Evolutionary conservation across 2,329 filamentous ascomycete genomes (phyloP).

Genomic region (Cladosporium sp.): DNA sequence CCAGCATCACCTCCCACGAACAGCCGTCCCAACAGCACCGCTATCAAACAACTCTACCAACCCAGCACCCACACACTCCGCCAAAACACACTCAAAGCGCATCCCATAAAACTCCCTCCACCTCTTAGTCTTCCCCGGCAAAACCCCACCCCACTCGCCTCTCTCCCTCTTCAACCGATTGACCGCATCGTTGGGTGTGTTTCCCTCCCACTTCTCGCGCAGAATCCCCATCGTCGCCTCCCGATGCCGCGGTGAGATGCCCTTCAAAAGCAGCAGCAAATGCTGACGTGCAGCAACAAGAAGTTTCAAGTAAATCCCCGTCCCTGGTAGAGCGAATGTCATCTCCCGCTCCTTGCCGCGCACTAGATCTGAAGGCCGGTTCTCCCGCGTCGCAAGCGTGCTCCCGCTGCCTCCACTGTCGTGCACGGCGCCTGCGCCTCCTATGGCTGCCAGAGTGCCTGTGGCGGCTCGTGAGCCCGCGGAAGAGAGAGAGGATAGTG

Average conservation of each 20-base stretch:
- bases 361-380: conserved; percentile 11
- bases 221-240: conserved; percentile 62
- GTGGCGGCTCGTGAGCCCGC: conserved; percentile 62
- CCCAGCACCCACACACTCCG: conserved; percentile 66
- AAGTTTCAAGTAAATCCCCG: conserved; percentile 64
- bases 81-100: conserved; percentile 66
- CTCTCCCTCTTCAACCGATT: conserved; percentile 49
- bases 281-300: conserved; percentile 59
- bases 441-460: conserved; percentile 65
- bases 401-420: conserved; percentile 55
- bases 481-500: conserved; percentile 50
- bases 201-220: conserved; percentile 68
- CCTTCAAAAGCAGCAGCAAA: conserved; percentile 55
- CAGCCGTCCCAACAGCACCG: conserved; percentile 66
- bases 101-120: conserved; percentile 70
- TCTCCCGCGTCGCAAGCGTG: conserved; percentile 27
- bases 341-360: conserved; percentile 24
- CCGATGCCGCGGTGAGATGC: conserved; percentile 52
- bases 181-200: conserved; percentile 47
- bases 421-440: conserved; percentile 62
- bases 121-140: conserved; percentile 60
- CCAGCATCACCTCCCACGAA: conserved; percentile 39
- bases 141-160: conserved; percentile 54
- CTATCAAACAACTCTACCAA: conserved; percentile 72
- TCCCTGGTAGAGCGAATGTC: conserved; percentile 62